phyloP scores from a whole-genome alignment of 768 basidiomycete genomes.

The Lentinula sp. region DNA sequence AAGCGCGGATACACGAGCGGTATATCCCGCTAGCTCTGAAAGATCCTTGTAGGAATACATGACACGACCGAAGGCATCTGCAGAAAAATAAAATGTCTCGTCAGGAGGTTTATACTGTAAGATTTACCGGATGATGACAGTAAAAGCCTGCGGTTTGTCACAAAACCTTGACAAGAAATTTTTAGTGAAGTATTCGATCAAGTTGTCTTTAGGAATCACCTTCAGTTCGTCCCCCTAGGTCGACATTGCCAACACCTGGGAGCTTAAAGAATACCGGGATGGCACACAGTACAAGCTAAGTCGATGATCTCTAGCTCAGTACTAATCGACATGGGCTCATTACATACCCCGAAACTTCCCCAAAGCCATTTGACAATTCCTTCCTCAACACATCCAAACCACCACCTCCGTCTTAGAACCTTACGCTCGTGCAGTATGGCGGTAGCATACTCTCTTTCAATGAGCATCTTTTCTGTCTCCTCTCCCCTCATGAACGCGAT shows the following conservation, averaged over 20 bases:
- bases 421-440: slow-evolving; percentile 82
- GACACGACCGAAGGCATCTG: slow-evolving; percentile 90
- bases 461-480: slow-evolving; percentile 82
- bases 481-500: slow-evolving; percentile 87
- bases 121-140: slow-evolving; percentile 72
- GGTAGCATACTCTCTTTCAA: slow-evolving; percentile 84
- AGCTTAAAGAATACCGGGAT: slow-evolving; percentile 91
- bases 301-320: slow-evolving; percentile 9
- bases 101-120: slow-evolving; percentile 1
- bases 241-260: slow-evolving; percentile 57
- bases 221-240: slow-evolving; percentile 87
- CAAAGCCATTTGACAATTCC: slow-evolving; percentile 96
- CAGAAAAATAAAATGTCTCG: neutral
- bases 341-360: slow-evolving; percentile 86
- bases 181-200: neutral
- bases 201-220: slow-evolving; percentile 33
- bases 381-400: slow-evolving; percentile 91
- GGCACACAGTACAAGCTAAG: slow-evolving; percentile 77
- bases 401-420: slow-evolving; percentile 75
- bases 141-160: slow-evolving; percentile 89
- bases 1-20: slow-evolving; percentile 81
- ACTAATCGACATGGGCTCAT: neutral
- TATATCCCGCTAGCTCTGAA: slow-evolving; percentile 93
- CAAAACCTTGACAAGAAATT: slow-evolving; percentile 59
- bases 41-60: slow-evolving; percentile 99